Conservation (phyloP, 257 asterid genomes). For the Striga asiatica region DNA sequence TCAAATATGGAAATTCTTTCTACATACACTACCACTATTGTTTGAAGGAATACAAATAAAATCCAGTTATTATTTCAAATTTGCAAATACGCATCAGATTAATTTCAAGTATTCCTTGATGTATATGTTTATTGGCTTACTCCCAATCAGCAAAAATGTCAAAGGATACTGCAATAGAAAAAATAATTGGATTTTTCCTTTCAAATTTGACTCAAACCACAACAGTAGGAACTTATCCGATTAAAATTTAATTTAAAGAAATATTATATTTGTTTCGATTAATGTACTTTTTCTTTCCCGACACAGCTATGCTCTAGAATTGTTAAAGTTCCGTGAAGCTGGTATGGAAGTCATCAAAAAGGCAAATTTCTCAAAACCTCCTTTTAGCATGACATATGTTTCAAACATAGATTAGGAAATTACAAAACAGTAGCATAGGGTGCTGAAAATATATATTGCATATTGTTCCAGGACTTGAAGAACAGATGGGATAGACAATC, state of each 20-base stretch:
- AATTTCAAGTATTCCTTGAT: not conserved
- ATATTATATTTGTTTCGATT: not conserved
- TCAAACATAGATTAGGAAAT: not conserved
- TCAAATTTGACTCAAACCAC: too few relatives aligned
- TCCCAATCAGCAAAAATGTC: too few relatives aligned
- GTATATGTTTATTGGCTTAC: not conserved
- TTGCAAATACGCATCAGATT: not conserved
- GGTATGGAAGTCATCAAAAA: conserved; percentile 74
- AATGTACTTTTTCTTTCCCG: not conserved
- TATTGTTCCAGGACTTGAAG: conserved; percentile 58
- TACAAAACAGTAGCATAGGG: not conserved
- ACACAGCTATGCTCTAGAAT: conserved; percentile 82
- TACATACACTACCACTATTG: not conserved
- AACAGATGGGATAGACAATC: conserved; percentile 92
- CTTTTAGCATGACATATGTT: not conserved
- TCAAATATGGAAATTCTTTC: too few relatives aligned
- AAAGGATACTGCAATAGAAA: too few relatives aligned
- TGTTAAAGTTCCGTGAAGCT: conserved; percentile 92
- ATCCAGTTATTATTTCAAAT: not conserved
- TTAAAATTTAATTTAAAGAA: not conserved
- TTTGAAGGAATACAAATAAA: not conserved
- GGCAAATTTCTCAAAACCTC: conserved; percentile 29
- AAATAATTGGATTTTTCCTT: too few relatives aligned
- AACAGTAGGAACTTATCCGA: not conserved
- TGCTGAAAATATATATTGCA: not conserved